phyloP scores from a whole-genome alignment of 768 basidiomycete species.

The Lactarius quietus region DNA sequence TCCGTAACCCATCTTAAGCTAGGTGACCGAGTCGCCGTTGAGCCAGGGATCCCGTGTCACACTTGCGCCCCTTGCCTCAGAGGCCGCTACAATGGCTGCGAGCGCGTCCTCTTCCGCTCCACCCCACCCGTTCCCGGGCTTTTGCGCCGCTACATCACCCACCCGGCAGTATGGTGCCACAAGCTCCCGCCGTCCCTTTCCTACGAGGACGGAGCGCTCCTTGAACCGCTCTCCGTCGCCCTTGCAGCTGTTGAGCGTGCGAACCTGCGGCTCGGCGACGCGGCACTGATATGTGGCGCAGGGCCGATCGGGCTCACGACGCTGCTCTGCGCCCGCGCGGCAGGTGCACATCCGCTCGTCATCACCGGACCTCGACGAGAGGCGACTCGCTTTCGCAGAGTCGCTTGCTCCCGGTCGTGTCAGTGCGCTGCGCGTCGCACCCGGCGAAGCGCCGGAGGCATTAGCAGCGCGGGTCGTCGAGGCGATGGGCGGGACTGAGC shows the following conservation, averaged over 20 bases:
- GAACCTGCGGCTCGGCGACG: conserved; percentile 60
- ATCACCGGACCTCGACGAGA: conserved; percentile 67
- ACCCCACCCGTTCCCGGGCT: conserved; percentile 52
- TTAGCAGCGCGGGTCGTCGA: conserved; percentile 51
- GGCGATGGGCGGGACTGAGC: conserved; percentile 47
- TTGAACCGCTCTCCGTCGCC: conserved; percentile 65
- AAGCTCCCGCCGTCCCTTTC: conserved; percentile 57
- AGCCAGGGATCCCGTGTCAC: conserved; percentile 66
- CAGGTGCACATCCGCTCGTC: conserved; percentile 65
- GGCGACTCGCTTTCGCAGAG: conserved; percentile 63
- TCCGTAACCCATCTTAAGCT: conserved; percentile 27
- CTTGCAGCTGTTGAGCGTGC: conserved; percentile 65
- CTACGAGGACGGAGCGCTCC: conserved; percentile 65
- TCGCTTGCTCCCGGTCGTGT: conserved; percentile 43
- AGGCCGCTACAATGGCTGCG: conserved; percentile 64
- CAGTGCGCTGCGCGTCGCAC: conserved; percentile 52
- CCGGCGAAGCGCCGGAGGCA: conserved; percentile 44
- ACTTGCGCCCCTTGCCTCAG: conserved; percentile 59
- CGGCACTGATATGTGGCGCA: conserved; percentile 60
- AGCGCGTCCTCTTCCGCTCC: conserved; percentile 57
- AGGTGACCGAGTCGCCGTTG: conserved; percentile 66
- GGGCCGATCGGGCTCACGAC: conserved; percentile 65
- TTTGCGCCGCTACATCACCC: conserved; percentile 24
- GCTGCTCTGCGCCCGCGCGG: conserved; percentile 60
- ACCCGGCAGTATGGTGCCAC: conserved; percentile 43